Evolutionary conservation across 257 asterid genomes (phyloP), one percentile per base, ranked within the genome.

Genomic region (Fraxinus excelsior): DNA sequence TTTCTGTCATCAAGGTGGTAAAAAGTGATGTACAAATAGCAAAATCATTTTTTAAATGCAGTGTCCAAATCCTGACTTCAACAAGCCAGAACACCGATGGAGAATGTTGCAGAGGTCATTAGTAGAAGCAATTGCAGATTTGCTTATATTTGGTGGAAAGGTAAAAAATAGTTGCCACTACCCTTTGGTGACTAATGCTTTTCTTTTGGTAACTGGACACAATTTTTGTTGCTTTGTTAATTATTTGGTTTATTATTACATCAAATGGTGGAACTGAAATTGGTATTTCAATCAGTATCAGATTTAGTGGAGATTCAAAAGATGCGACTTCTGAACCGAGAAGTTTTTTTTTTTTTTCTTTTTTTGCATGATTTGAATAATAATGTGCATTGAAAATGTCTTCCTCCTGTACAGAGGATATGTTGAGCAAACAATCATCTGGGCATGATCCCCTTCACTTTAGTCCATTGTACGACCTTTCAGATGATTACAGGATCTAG

Each of bases 11-110:
- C 35, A 32, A 4, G 35, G 35, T 32, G 6, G 6, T 32, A 32
- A 32, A 32, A 32, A 32, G 35, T 32, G 6, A 32, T 4, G 35
- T 32, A 32, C 0, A 4, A 32, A 32, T 32, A 4, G 35, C 35
- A 32, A 32, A 32, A 32, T 32, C 35, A 2, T 32, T 28, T 79
- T 65, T 18, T 78, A 51, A 62, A 81, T 76, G 81, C 92, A 95
- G 99, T 95, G 99, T 81, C 99, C 99, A 12, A 95, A 95, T 86
- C 99, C 99, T 13, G 98, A 95, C 84, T 95, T 95, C 88, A 91
- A 91, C 88, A 90, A 83, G 76, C 89, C 96, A 81, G 93, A 88
- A 72, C 77, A 90, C 70, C 89, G 98, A 28, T 91, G 98, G 98
- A 87, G 96, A 80, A 91, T 93, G 98, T 76, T 93, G 84, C 99